Evolutionary conservation across 805 yeast genomes (phyloP).

Genomic region (Lipomyces yamadae): DNA sequence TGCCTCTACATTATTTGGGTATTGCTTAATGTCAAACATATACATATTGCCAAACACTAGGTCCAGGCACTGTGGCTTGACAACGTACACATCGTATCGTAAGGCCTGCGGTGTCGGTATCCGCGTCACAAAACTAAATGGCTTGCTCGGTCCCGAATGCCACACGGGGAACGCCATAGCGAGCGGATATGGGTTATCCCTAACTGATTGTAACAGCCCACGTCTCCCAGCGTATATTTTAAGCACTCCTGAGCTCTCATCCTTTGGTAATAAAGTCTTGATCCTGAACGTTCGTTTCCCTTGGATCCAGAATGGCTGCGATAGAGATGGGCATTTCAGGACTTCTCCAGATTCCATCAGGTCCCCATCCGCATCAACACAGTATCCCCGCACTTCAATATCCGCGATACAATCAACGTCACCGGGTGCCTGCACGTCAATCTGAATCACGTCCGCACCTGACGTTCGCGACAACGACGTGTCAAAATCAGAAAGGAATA

Average conservation of each 20-base stretch:
- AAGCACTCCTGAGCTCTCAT: constrained; percentile 69
- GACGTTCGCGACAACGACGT: constrained; percentile 73
- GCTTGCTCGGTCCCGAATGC: constrained; percentile 46
- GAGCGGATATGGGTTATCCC: constrained; percentile 39
- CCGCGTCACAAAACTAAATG: constrained; percentile 69
- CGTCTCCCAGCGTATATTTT: constrained; percentile 73
- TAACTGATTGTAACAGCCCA: constrained; percentile 47
- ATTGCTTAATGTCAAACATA: constrained; percentile 65
- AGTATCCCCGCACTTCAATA: constrained; percentile 42
- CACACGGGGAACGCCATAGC: constrained; percentile 46
- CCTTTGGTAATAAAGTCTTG: constrained; percentile 79
- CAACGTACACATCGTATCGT: constrained; percentile 76
- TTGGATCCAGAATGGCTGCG: constrained; percentile 79
- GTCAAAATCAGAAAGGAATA: constrained; percentile 70
- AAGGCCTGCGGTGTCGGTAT: constrained; percentile 73
- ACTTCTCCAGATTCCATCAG: constrained; percentile 45
- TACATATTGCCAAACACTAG: constrained; percentile 63
- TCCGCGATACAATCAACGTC: constrained; percentile 69
- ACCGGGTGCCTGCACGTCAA: constrained; percentile 71
- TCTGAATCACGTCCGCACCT: constrained; percentile 79
- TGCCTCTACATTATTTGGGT: constrained; percentile 48
- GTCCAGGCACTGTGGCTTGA: constrained; percentile 78
- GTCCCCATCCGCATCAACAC: constrained; percentile 39
- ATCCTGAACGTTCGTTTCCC: constrained; percentile 70
- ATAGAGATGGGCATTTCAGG: constrained; percentile 59